phyloP scores from a whole-genome alignment of 2,329 filamentous ascomycete genomes.

The Rutstroemia sydowiana region DNA sequence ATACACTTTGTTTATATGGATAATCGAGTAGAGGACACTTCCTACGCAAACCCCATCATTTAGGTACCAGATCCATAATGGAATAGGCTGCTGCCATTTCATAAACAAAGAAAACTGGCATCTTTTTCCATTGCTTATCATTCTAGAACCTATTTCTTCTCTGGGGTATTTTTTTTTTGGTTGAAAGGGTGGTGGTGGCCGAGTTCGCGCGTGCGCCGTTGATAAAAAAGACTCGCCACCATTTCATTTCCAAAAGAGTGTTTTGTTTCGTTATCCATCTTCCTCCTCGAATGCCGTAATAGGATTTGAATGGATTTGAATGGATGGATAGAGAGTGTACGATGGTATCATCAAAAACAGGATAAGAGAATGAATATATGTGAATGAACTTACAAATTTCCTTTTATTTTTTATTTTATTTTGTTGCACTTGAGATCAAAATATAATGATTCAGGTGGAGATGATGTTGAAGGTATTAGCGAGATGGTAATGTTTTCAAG shows the following conservation, averaged over 20 bases:
- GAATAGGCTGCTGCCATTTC: conserved; percentile 22
- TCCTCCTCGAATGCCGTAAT: too few species aligned
- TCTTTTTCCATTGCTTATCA: background rate
- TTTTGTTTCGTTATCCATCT: background rate
- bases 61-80: conserved; percentile 12
- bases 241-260: background rate
- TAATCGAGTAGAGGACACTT: conserved; percentile 23
- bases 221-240: conserved; percentile 8
- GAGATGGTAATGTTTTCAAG: conserved; percentile 8
- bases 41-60: conserved; percentile 7
- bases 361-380: background rate
- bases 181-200: conserved; percentile 1
- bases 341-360: background rate
- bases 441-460: conserved; percentile 22
- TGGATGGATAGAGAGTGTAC: too few species aligned
- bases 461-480: conserved; percentile 27
- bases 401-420: too few species aligned
- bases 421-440: conserved; percentile 18
- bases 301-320: too few species aligned
- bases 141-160: background rate
- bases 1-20: conserved; percentile 15
- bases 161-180: background rate
- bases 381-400: conserved; percentile 22
- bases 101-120: conserved; percentile 11
- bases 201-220: conserved; percentile 2